phyloP scores from a whole-genome alignment of 768 basidiomycete species.

The Pleurotus citrinopileatus region DNA sequence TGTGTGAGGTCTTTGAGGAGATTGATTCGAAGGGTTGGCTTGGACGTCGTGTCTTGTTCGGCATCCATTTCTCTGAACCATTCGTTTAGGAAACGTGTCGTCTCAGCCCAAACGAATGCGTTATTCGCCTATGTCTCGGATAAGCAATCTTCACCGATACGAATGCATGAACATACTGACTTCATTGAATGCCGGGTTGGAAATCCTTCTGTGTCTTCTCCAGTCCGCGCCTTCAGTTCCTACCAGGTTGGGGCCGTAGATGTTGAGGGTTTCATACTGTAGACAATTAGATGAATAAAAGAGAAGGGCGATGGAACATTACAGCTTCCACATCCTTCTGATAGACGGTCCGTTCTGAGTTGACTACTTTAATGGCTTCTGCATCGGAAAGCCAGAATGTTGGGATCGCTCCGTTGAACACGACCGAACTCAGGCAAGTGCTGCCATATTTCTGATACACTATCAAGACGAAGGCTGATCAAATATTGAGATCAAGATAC shows the following conservation, averaged over 20 bases:
- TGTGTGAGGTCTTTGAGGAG: slow-evolving; percentile 23
- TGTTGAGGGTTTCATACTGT: slow-evolving; percentile 38
- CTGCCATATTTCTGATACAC: slow-evolving; percentile 37
- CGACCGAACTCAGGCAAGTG: slow-evolving; percentile 35
- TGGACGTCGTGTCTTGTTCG: background rate
- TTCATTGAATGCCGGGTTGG: slow-evolving; percentile 51
- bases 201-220: slow-evolving; percentile 41
- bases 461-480: too few relatives aligned
- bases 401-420: slow-evolving; percentile 25
- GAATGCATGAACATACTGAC: slow-evolving; percentile 17
- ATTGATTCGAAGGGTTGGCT: slow-evolving; percentile 16
- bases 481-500: too few relatives aligned
- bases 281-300: background rate
- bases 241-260: slow-evolving; percentile 46
- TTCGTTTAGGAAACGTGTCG: slow-evolving; percentile 34
- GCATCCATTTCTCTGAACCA: slow-evolving; percentile 39
- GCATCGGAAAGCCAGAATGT: slow-evolving; percentile 42
- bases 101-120: slow-evolving; percentile 47
- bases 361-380: slow-evolving; percentile 35
- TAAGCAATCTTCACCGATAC: background rate
- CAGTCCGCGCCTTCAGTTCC: slow-evolving; percentile 41
- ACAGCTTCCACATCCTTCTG: slow-evolving; percentile 37
- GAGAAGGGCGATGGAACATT: slow-evolving; percentile 11
- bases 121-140: slow-evolving; percentile 34
- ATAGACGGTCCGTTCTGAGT: slow-evolving; percentile 30